These are phyloP conservation scores for Vitis hybrid DNA, from an alignment of 177 flowering plant genomes.

Conservation along the genomic window DNA sequence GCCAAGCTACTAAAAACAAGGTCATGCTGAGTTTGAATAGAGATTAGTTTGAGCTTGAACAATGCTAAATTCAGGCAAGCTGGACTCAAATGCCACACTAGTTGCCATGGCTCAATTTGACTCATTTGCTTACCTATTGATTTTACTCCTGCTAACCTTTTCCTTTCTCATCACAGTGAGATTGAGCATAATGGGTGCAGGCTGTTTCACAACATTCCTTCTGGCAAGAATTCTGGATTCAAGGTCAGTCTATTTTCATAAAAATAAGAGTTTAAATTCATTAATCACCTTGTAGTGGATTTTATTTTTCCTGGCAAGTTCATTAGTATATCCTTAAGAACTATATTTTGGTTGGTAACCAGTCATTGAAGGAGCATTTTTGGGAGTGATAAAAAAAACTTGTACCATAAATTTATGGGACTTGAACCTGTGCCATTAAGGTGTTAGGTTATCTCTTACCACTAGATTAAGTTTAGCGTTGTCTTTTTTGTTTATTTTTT, in stretches of 20 bases:
- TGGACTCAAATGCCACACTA: not conserved
- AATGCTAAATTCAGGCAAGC: no score
- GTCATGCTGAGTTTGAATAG: no score
- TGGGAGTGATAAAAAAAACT: no score
- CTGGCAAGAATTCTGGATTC: conserved; percentile 85
- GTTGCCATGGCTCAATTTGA: not conserved
- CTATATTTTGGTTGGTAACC: not conserved
- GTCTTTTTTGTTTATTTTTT: no score
- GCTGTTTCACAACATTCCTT: conserved; percentile 78
- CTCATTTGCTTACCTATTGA: not conserved
- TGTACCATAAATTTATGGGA: no score
- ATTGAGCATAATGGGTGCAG: conserved; percentile 72
- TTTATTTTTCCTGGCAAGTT: not conserved
- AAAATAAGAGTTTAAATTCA: not conserved
- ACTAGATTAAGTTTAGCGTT: no score
- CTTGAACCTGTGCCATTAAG: no score
- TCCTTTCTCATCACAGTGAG: conserved; percentile 57
- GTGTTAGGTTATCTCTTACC: no score
- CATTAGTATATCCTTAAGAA: not conserved
- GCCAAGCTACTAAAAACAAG: no score
- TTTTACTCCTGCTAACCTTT: not conserved
- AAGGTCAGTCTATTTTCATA: conserved; percentile 51
- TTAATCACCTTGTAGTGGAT: not conserved
- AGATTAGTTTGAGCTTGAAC: no score
- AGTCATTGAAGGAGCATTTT: not conserved